Evolutionary conservation across 1,284 basidiomycete species (phyloP), one percentile per base, ranked within the genome.

Genomic region (Fistulinella cinereoalba): DNA sequence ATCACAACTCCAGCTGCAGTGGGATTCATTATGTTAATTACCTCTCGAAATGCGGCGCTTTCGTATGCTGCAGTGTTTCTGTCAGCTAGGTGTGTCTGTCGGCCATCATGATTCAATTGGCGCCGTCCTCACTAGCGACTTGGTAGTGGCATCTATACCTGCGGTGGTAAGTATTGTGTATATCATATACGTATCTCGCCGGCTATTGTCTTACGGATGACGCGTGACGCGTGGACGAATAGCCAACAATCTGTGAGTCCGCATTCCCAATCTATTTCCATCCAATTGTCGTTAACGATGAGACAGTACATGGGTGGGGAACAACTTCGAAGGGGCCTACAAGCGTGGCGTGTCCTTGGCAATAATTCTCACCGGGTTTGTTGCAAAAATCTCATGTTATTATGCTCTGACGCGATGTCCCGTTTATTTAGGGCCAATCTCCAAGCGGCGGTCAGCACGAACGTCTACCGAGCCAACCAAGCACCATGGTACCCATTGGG

Each of bases 251-350:
- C 75, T 85, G 79, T 80, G 53, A 56, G 74, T 58, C n/a, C n/a
- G n/a, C n/a, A n/a, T n/a, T n/a, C n/a, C n/a, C n/a, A n/a, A n/a
- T n/a, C n/a, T n/a, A n/a, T n/a, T n/a, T n/a, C n/a, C n/a, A n/a
- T n/a, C n/a, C n/a, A n/a, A n/a, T n/a, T n/a, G n/a, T n/a, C n/a
- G n/a, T n/a, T n/a, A n/a, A n/a, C n/a, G 28, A 29, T 15, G 5
- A 29, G 40, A 8, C 46, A 82, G 79, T 53, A 81, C 85, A 6
- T 86, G 85, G 81, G 76, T 80, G 25, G 80, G 81, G 24, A 84
- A 84, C 56, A 87, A 85, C 56, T 76, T 85, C n/a, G 85, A 88
- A 67, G 84, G 86, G 7, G 76, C 79, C 0, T 89, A 88, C 65
- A 88, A 88, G 56, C 81, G 86, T 19, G 83, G 82, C 53, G 85